Conservation (phyloP, 129 eudicot species). For the Escallonia herrerae region DNA sequence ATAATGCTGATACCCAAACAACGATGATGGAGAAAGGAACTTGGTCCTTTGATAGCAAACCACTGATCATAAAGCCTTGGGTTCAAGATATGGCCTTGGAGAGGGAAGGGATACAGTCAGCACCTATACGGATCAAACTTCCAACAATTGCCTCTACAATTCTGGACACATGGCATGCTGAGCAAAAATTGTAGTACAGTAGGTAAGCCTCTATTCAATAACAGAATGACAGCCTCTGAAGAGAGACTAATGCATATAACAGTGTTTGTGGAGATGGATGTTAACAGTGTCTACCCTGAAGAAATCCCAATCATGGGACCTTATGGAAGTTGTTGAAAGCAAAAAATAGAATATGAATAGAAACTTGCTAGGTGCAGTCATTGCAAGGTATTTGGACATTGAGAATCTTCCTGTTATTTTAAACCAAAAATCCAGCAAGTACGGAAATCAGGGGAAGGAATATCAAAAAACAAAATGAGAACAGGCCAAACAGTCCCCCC, state of each 20-base stretch:
- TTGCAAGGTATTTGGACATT: background rate
- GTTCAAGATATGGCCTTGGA: background rate
- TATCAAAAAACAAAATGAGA: too few relatives aligned
- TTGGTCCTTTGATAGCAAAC: too few relatives aligned
- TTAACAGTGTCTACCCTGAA: background rate
- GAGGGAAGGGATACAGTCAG: background rate
- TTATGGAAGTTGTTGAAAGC: background rate
- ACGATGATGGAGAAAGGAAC: too few relatives aligned
- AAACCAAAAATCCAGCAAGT: too few relatives aligned
- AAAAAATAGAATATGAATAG: background rate
- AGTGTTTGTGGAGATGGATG: background rate
- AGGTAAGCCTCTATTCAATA: background rate
- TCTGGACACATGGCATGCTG: background rate
- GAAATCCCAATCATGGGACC: background rate
- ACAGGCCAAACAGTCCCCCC: too few relatives aligned
- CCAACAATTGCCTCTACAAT: background rate
- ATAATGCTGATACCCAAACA: too few relatives aligned
- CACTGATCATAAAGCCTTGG: too few relatives aligned
- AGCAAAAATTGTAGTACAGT: background rate
- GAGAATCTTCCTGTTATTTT: too few relatives aligned
- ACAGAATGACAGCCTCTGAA: background rate
- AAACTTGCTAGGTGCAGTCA: too few relatives aligned
- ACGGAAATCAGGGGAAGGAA: too few relatives aligned
- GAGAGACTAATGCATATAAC: background rate
- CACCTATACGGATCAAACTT: background rate